These are phyloP conservation scores for Paraphoma sp. DNA, from an alignment of 2,329 filamentous ascomycete genomes.

Conservation along the genomic window DNA sequence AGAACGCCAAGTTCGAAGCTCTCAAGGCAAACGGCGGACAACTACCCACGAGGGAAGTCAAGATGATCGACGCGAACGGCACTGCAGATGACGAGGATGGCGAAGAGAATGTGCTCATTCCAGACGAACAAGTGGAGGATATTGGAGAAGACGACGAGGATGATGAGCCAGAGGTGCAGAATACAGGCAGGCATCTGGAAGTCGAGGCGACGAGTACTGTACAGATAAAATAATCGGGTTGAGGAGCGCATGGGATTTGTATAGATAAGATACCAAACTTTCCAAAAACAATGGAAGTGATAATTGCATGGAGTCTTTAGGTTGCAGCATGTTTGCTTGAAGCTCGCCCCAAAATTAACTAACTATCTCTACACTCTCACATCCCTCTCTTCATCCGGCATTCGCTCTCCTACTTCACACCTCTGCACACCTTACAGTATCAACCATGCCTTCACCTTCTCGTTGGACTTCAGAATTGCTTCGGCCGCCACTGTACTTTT, in stretches of 20 bases:
- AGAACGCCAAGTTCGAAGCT: slow-evolving; percentile 70
- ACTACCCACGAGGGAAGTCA: slow-evolving; percentile 43
- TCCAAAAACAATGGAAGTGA: no score
- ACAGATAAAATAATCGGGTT: neutral
- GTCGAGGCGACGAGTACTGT: slow-evolving; percentile 7
- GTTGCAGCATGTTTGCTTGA: no score
- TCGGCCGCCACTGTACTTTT: no score
- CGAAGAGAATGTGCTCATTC: slow-evolving; percentile 39
- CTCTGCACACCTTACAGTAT: no score
- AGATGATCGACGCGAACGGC: slow-evolving; percentile 41
- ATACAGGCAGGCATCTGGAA: slow-evolving; percentile 1
- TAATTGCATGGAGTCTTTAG: no score
- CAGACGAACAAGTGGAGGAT: slow-evolving; percentile 12
- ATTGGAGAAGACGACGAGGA: slow-evolving; percentile 11
- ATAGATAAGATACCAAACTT: neutral
- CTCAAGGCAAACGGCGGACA: slow-evolving; percentile 54
- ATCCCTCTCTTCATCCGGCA: no score
- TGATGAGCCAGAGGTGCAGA: slow-evolving; percentile 4
- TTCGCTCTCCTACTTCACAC: no score
- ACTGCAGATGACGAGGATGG: slow-evolving; percentile 34
- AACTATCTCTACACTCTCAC: no score
- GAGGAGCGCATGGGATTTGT: neutral
- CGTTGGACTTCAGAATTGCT: no score
- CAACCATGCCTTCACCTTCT: no score
- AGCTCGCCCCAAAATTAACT: no score